phyloP scores from a whole-genome alignment of 2,329 filamentous ascomycete genomes.

The Lachnellula willkommii region DNA sequence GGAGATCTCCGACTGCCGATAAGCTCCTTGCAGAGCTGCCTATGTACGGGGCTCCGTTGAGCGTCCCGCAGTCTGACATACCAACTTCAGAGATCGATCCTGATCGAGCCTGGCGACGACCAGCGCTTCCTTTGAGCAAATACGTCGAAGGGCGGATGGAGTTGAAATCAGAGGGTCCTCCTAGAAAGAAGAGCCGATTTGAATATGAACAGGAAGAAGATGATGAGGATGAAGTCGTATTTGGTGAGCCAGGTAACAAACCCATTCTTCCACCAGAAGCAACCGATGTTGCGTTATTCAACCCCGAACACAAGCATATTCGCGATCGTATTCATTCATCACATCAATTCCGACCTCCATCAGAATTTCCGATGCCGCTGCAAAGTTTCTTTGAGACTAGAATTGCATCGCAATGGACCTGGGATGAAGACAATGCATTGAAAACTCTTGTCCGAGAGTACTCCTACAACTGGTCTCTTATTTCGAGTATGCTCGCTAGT shows the following conservation, averaged over 20 bases:
- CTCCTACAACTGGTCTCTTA: constrained; percentile 96
- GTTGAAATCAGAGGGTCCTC: constrained; percentile 59
- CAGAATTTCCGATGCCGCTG: constrained; percentile 84
- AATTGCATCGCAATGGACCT: constrained; percentile 84
- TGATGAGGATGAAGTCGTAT: constrained; percentile 47
- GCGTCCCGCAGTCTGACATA: constrained; percentile 53
- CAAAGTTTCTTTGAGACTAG: constrained; percentile 87
- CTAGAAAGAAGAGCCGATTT: constrained; percentile 75
- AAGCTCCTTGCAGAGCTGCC: constrained; percentile 76
- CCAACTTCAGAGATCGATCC: constrained; percentile 55
- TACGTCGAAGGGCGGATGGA: constrained; percentile 78
- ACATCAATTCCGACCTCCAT: constrained; percentile 88
- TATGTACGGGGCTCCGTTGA: constrained; percentile 63
- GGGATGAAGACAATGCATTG: constrained; percentile 84
- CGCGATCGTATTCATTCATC: constrained; percentile 85
- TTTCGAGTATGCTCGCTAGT: constrained; percentile 71
- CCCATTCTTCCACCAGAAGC: constrained; percentile 59
- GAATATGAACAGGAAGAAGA: constrained; percentile 71
- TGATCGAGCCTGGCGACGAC: constrained; percentile 67
- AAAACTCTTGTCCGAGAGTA: constrained; percentile 82
- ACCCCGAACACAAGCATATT: constrained; percentile 81
- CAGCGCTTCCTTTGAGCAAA: constrained; percentile 80
- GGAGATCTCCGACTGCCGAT: constrained; percentile 68
- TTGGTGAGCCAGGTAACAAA: constrained; percentile 25
- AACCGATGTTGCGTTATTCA: constrained; percentile 78